A percentile compares a stretch with the other conserved stretches of the same genome.
These are phyloP conservation scores for Aspergillus hortae DNA, from an alignment of 2,329 filamentous ascomycete genomes.

Conservation along the genomic window DNA sequence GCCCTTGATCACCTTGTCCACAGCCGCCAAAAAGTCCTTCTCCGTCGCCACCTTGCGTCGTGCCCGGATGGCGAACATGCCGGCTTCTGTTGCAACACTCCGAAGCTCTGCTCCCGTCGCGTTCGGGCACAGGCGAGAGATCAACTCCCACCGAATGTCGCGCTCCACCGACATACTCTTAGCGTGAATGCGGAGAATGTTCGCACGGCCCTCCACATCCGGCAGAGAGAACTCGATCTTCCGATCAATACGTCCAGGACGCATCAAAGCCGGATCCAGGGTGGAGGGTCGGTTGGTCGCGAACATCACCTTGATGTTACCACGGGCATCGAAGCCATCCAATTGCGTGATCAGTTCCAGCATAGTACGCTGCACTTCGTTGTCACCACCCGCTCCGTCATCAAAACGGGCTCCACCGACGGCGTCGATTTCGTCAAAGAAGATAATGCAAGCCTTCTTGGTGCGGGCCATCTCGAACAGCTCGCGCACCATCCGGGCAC, in stretches of 20 bases:
- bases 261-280: slow-evolving; percentile 93
- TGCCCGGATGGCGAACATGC: slow-evolving; percentile 95
- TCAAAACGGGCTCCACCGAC: slow-evolving; percentile 95
- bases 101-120: slow-evolving; percentile 93
- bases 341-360: slow-evolving; percentile 95
- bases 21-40: slow-evolving; percentile 96
- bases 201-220: slow-evolving; percentile 93
- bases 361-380: slow-evolving; percentile 98
- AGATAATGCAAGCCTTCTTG: slow-evolving; percentile 99
- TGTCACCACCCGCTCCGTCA: slow-evolving; percentile 93
- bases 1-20: slow-evolving; percentile 99
- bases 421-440: slow-evolving; percentile 98
- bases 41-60: slow-evolving; percentile 96
- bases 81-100: slow-evolving; percentile 95
- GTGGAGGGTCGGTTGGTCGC: slow-evolving; percentile 96
- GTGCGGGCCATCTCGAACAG: slow-evolving; percentile 99
- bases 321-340: slow-evolving; percentile 91
- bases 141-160: slow-evolving; percentile 98
- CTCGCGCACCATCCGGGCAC: slow-evolving; percentile 96
- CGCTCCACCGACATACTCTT: slow-evolving; percentile 99
- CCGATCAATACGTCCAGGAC: slow-evolving; percentile 92
- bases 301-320: slow-evolving; percentile 99
- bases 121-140: slow-evolving; percentile 94
- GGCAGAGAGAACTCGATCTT: slow-evolving; percentile 99
- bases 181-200: slow-evolving; percentile 96